Conservation (phyloP, 306 rosid genomes). For the Potentilla sterilis region DNA sequence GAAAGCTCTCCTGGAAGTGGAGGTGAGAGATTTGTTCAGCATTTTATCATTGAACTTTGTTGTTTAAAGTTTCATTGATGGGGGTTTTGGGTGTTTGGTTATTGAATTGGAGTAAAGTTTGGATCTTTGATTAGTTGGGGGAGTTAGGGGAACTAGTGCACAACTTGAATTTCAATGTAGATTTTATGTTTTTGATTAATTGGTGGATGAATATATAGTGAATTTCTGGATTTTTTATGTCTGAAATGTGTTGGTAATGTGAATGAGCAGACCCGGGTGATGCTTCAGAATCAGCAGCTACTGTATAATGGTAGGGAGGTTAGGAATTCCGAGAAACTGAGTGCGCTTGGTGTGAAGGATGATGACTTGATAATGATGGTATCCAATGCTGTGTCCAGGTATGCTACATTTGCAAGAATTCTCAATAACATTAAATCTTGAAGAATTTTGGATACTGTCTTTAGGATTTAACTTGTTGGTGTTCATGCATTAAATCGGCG, state of each 20-base stretch:
- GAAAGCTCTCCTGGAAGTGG: slow-evolving; percentile 94
- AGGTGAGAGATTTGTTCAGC: slow-evolving; percentile 43
- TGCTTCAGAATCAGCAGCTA: slow-evolving; percentile 82
- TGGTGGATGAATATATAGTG: background rate
- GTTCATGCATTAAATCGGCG: background rate
- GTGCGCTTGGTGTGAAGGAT: slow-evolving; percentile 79
- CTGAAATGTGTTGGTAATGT: slow-evolving; percentile 20
- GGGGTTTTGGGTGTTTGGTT: background rate
- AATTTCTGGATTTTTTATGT: background rate
- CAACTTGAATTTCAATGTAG: background rate
- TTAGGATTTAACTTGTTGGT: background rate
- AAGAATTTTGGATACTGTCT: background rate
- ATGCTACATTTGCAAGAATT: background rate
- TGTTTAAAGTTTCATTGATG: background rate
- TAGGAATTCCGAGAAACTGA: slow-evolving; percentile 65
- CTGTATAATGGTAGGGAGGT: slow-evolving; percentile 80
- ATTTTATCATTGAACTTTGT: slow-evolving; percentile 6
- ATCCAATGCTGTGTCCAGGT: slow-evolving; percentile 58
- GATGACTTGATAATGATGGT: slow-evolving; percentile 93
- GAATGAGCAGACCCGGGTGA: slow-evolving; percentile 64
- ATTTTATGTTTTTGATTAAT: background rate
- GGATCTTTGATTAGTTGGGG: slow-evolving; percentile 2
- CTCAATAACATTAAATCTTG: background rate
- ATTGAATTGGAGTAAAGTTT: slow-evolving; percentile 5
- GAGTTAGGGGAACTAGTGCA: background rate